These are phyloP conservation scores for Chrysosphaeria jannelii DNA, from an alignment of 2,329 filamentous ascomycete genomes.

Conservation along the genomic window DNA sequence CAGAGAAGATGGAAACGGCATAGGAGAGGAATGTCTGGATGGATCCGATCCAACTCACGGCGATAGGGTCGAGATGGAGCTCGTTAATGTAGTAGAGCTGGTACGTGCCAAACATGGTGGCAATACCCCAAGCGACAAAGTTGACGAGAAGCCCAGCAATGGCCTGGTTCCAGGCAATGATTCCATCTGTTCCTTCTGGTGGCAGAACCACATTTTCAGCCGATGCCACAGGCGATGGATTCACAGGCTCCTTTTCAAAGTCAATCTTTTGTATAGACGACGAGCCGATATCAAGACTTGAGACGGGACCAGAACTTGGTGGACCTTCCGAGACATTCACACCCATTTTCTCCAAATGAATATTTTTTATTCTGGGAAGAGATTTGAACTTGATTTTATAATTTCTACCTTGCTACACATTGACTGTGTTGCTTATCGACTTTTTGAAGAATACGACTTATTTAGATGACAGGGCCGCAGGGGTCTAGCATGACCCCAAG, in stretches of 20 bases:
- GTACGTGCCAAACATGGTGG: slow-evolving; percentile 17
- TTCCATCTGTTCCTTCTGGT: slow-evolving; percentile 8
- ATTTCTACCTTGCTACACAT: too few relatives aligned
- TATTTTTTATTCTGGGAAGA: too few relatives aligned
- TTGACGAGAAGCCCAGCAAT: slow-evolving; percentile 16
- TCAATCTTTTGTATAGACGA: too few relatives aligned
- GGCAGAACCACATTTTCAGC: not conserved
- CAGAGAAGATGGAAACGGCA: slow-evolving; percentile 16
- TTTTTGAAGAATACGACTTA: too few relatives aligned
- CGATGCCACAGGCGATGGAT: not conserved
- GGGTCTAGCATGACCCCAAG: too few relatives aligned
- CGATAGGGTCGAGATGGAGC: slow-evolving; percentile 8
- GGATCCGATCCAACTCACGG: slow-evolving; percentile 19
- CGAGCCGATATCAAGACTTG: too few relatives aligned
- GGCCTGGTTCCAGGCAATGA: slow-evolving; percentile 19
- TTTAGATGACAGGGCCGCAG: too few relatives aligned
- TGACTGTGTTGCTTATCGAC: too few relatives aligned
- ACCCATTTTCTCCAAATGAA: too few relatives aligned
- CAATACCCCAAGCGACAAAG: slow-evolving; percentile 19
- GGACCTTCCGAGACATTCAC: too few relatives aligned
- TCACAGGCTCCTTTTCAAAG: not conserved
- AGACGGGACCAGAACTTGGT: too few relatives aligned
- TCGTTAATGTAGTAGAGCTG: slow-evolving; percentile 14
- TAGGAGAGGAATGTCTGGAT: slow-evolving; percentile 20
- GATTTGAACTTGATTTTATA: too few relatives aligned